Percentiles rank a stretch among this genome's conserved stretches.
Evolutionary conservation across 2,329 filamentous ascomycete genomes (phyloP).

Genomic region (Fonsecaea multimorphosa): DNA sequence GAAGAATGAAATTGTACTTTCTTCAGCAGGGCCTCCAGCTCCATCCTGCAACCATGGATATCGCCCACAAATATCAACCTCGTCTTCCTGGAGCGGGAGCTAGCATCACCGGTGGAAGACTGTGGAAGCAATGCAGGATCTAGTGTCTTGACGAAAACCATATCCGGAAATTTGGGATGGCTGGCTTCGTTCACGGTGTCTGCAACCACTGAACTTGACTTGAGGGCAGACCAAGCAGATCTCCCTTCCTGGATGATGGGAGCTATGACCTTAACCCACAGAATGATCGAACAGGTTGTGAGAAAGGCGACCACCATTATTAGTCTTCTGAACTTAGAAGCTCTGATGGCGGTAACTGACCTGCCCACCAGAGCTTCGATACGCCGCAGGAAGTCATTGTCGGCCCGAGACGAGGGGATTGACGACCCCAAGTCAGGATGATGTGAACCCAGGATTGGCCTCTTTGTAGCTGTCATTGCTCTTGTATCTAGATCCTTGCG

Average conservation of each 20-base stretch:
- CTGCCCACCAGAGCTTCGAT: slow-evolving; percentile 37
- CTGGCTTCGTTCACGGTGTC: slow-evolving; percentile 57
- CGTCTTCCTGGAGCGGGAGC: slow-evolving; percentile 48
- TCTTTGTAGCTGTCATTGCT: not conserved
- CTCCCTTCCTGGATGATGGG: slow-evolving; percentile 31
- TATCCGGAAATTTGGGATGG: slow-evolving; percentile 55
- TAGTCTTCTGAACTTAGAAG: slow-evolving; percentile 49
- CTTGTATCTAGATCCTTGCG: not conserved
- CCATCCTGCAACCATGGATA: slow-evolving; percentile 82
- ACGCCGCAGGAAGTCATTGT: slow-evolving; percentile 23
- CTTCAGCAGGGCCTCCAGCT: slow-evolving; percentile 67
- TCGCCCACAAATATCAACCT: slow-evolving; percentile 85
- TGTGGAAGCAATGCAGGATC: slow-evolving; percentile 55
- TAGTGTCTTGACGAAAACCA: slow-evolving; percentile 59
- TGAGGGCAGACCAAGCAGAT: slow-evolving; percentile 42
- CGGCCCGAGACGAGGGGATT: not conserved
- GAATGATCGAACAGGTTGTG: slow-evolving; percentile 16
- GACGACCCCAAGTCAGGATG: not conserved
- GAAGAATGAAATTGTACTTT: slow-evolving; percentile 67
- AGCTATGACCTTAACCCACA: slow-evolving; percentile 31
- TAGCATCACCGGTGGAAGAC: slow-evolving; percentile 39
- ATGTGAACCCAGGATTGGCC: not conserved
- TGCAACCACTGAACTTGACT: slow-evolving; percentile 39
- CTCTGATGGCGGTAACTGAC: slow-evolving; percentile 45
- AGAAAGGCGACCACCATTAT: slow-evolving; percentile 15